These are phyloP conservation scores for Acer saccharum DNA, from an alignment of 345 rosid species.

Conservation along the genomic window DNA sequence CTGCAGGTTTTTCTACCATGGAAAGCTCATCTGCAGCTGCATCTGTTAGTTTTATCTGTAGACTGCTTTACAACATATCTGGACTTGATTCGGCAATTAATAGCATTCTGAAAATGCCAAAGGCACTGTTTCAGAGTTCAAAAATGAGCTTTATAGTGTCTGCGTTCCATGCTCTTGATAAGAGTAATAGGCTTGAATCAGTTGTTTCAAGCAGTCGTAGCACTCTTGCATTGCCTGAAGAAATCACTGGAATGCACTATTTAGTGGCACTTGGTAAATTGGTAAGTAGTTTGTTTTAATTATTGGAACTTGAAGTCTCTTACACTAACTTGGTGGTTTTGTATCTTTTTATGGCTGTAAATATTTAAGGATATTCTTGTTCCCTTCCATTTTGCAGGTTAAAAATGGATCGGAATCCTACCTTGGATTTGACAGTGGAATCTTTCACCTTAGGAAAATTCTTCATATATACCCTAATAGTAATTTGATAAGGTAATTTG, in stretches of 20 bases:
- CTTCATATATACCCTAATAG: slow-evolving; percentile 83
- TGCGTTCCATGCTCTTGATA: slow-evolving; percentile 81
- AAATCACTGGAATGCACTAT: slow-evolving; percentile 67
- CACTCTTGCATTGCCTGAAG: slow-evolving; percentile 55
- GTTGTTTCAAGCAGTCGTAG: slow-evolving; percentile 58
- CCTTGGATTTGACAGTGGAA: slow-evolving; percentile 73
- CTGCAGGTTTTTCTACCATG: slow-evolving; percentile 57
- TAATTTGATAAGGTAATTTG: slow-evolving; percentile 64
- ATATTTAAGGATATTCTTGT: slow-evolving; percentile 8
- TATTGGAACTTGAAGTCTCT: slow-evolving; percentile 10
- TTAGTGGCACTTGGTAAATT: slow-evolving; percentile 75
- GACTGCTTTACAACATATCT: slow-evolving; percentile 69
- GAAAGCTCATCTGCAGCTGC: slow-evolving; percentile 54
- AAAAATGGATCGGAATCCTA: slow-evolving; percentile 57
- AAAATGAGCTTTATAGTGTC: slow-evolving; percentile 68
- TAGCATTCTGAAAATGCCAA: slow-evolving; percentile 80
- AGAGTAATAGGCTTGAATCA: slow-evolving; percentile 57
- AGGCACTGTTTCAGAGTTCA: slow-evolving; percentile 61
- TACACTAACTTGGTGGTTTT: background rate
- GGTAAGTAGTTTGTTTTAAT: slow-evolving; percentile 46
- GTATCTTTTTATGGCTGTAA: slow-evolving; percentile 6
- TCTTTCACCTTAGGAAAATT: slow-evolving; percentile 72
- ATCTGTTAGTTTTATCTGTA: slow-evolving; percentile 81
- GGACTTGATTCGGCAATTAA: slow-evolving; percentile 71
- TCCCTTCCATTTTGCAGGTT: slow-evolving; percentile 49